Percentiles rank a stretch among this genome's conserved stretches.
These are phyloP conservation scores for Fusarium sp. DNA, from an alignment of 2,329 filamentous ascomycete species.

Conservation along the genomic window DNA sequence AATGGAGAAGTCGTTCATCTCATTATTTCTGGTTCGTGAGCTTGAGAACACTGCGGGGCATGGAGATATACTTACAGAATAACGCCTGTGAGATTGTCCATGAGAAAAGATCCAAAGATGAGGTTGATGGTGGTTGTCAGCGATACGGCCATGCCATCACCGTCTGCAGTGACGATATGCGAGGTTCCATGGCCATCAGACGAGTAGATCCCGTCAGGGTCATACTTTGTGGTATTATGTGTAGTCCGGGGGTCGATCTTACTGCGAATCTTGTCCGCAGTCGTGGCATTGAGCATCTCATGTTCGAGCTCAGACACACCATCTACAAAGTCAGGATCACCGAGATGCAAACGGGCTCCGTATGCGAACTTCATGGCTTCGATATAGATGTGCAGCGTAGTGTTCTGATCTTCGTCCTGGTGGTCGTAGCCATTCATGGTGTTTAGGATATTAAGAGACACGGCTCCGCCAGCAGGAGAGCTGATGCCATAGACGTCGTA, in stretches of 20 bases:
- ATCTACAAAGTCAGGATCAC: conserved; percentile 80
- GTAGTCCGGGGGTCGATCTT: conserved; percentile 80
- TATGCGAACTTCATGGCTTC: conserved; percentile 94
- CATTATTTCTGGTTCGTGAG: conserved; percentile 60
- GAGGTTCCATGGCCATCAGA: conserved; percentile 79
- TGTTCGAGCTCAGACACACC: conserved; percentile 72
- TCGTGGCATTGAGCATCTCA: conserved; percentile 71
- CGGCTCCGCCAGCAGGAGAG: conserved; percentile 81
- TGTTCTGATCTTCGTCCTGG: conserved; percentile 66
- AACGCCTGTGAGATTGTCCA: conserved; percentile 84
- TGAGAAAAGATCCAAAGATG: conserved; percentile 81
- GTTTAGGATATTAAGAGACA: conserved; percentile 81
- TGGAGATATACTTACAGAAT: conserved; percentile 69
- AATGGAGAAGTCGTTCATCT: conserved; percentile 87
- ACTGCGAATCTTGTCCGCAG: conserved; percentile 67
- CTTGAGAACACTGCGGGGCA: conserved; percentile 44
- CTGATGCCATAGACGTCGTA: conserved; percentile 76
- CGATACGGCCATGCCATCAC: conserved; percentile 78
- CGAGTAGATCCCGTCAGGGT: conserved; percentile 73
- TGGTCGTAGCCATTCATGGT: conserved; percentile 78
- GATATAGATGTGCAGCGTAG: conserved; percentile 83
- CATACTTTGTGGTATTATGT: conserved; percentile 77
- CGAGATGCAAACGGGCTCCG: conserved; percentile 79
- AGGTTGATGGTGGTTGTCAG: conserved; percentile 90
- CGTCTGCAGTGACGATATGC: conserved; percentile 78